Evolutionary conservation across 1,284 basidiomycete species (phyloP), one percentile per base, ranked within the genome.

Genomic region (Ustilago sp.): DNA sequence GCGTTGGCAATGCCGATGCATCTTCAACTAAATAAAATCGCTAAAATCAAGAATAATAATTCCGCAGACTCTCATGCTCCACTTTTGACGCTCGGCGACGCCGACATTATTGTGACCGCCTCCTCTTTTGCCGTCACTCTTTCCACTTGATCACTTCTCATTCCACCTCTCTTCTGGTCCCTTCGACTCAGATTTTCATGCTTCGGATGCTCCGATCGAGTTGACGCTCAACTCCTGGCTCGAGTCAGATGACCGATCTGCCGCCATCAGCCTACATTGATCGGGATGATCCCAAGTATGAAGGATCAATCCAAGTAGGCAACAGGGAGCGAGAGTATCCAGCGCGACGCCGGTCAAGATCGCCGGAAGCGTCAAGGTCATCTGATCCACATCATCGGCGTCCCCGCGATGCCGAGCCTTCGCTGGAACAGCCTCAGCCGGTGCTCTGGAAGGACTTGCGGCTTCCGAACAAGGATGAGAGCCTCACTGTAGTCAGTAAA

Each of bases 381-480:
- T 8, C 43, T 7, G 4, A 13, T 23, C 9, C 11, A 13, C 12
- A 39, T 23, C 9, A 31, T 32, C 23, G 48, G 48, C 48, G 13
- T 32, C 13, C 12, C 28, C 23, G 41, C 6, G 4, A 43, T 8
- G 9, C 8, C 17, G 13, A 41, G 1, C 17, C 15, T 13, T 11
- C 36, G n/a, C 13, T 45, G 7, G 13, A 60, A 19, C 58, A 28
- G 12, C 31, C 2, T 13, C 32, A 32, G 19, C 1, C 50, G 13
- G 51, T 55, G 8, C 43, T 54, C 3, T 73, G 70, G 70, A 60
- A 51, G 38, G 64, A 68, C 12, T 35, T 62, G 38, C 59, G 69
- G 2, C 45, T 52, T 5, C 63, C 69, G 2, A 34, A 15, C 41
- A 51, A 8, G 0, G 57, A 63, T 35, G 7, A 23, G 23, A 19